These are phyloP conservation scores for Auriscalpium orientale DNA, from an alignment of 768 basidiomycete species.

Conservation along the genomic window DNA sequence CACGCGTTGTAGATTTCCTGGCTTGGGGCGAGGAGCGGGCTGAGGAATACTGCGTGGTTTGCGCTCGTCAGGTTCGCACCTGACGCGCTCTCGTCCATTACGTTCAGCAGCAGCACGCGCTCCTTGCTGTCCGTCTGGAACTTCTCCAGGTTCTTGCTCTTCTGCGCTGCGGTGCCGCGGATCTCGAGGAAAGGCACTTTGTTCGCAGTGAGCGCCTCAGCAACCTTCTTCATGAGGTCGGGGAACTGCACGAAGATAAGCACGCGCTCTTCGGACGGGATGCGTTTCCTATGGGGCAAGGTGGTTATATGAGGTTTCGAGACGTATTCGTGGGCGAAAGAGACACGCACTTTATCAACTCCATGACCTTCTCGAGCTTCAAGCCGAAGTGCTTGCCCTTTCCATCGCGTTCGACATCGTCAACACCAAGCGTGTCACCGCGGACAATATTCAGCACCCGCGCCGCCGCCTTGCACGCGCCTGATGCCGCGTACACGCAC, in stretches of 20 bases:
- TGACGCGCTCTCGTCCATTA: constrained; percentile 93
- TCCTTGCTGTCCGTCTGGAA: constrained; percentile 80
- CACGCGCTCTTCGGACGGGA: constrained; percentile 73
- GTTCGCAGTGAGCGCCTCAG: constrained; percentile 67
- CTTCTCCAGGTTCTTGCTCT: constrained; percentile 75
- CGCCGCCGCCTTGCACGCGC: constrained; percentile 72
- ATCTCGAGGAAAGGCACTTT: constrained; percentile 76
- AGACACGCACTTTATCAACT: constrained; percentile 59
- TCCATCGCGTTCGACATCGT: constrained; percentile 68
- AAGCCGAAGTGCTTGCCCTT: constrained; percentile 72
- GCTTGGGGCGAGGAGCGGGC: constrained; percentile 75
- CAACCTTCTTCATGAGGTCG: constrained; percentile 87
- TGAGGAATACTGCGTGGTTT: constrained; percentile 92
- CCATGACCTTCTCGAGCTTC: constrained; percentile 72
- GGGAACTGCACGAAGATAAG: constrained; percentile 96
- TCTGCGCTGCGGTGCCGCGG: constrained; percentile 64
- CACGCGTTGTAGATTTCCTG: constrained; percentile 82
- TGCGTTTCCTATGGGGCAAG: constrained; percentile 40
- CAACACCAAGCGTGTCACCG: constrained; percentile 70
- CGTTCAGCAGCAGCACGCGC: constrained; percentile 78
- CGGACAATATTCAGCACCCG: constrained; percentile 77
- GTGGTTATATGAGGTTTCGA: background rate
- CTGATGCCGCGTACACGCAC: constrained; percentile 67
- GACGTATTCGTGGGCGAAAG: constrained; percentile 14
- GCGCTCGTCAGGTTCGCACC: constrained; percentile 90